phyloP scores from a whole-genome alignment of 805 yeast genomes.

The Starmerella vitae region DNA sequence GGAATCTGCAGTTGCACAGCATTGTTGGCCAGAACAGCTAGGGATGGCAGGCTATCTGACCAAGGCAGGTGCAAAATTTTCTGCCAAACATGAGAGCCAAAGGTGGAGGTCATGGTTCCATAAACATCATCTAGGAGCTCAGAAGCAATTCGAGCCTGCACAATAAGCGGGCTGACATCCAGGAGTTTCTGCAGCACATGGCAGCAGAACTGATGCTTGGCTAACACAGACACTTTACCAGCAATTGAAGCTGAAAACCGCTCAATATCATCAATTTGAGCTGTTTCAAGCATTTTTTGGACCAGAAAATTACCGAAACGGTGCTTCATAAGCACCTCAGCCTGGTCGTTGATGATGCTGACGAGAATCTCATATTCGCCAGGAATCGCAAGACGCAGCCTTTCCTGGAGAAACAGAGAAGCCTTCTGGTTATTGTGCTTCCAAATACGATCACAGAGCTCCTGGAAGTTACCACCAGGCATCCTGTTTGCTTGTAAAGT shows the following conservation, averaged over 20 bases:
- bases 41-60: slow-evolving; percentile 16
- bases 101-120: slow-evolving; percentile 28
- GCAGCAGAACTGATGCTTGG: slow-evolving; percentile 32
- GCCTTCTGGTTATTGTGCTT: slow-evolving; percentile 30
- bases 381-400: slow-evolving; percentile 25
- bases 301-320: slow-evolving; percentile 33
- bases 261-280: slow-evolving; percentile 22
- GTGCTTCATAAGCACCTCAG: slow-evolving; percentile 29
- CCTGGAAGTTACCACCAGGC: not conserved
- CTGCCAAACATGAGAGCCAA: slow-evolving; percentile 36
- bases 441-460: slow-evolving; percentile 12
- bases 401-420: slow-evolving; percentile 32
- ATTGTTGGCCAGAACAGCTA: slow-evolving; percentile 12
- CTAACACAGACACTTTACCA: slow-evolving; percentile 26
- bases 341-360: slow-evolving; percentile 23
- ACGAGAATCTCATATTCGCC: slow-evolving; percentile 26
- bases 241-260: slow-evolving; percentile 22
- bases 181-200: slow-evolving; percentile 33
- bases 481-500: too few species aligned
- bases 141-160: slow-evolving; percentile 26
- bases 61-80: slow-evolving; percentile 30
- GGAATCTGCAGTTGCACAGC: slow-evolving; percentile 11
- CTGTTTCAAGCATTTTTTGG: slow-evolving; percentile 29
- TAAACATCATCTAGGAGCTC: slow-evolving; percentile 27
- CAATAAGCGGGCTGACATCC: slow-evolving; percentile 25